Evolutionary conservation across 768 basidiomycete species (phyloP).

Genomic region (Neoboletus magnificus): DNA sequence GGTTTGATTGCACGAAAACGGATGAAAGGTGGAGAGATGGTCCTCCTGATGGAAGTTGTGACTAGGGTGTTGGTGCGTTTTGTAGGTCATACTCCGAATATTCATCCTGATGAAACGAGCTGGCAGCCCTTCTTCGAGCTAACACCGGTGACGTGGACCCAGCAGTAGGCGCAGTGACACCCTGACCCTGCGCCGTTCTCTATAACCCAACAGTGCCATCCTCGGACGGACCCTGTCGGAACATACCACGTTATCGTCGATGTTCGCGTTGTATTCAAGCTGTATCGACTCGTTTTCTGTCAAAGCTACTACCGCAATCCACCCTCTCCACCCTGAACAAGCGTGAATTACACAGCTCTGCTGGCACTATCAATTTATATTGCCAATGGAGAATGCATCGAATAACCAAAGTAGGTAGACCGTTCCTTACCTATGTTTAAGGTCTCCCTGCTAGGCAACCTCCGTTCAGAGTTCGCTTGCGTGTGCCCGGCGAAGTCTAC

Average conservation of each 20-base stretch:
- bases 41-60: conserved; percentile 82
- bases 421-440: background rate
- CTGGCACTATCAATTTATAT: background rate
- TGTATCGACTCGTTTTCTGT: background rate
- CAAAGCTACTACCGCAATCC: background rate
- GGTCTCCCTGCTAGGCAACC: background rate
- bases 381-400: background rate
- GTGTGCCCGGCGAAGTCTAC: background rate
- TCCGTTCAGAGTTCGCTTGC: no score
- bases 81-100: background rate
- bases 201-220: background rate
- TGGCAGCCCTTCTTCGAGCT: background rate
- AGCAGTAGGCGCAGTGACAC: background rate
- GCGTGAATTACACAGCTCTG: no score
- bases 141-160: background rate
- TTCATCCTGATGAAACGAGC: background rate
- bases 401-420: background rate
- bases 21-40: conserved; percentile 94
- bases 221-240: background rate
- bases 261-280: background rate
- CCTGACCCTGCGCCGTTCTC: background rate
- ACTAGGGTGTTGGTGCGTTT: conserved; percentile 41
- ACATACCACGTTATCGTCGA: background rate
- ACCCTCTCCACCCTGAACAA: background rate
- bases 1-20: conserved; percentile 78